phyloP scores from a whole-genome alignment of 2,329 filamentous ascomycete genomes.

The Chrysoporthe austroafricana region DNA sequence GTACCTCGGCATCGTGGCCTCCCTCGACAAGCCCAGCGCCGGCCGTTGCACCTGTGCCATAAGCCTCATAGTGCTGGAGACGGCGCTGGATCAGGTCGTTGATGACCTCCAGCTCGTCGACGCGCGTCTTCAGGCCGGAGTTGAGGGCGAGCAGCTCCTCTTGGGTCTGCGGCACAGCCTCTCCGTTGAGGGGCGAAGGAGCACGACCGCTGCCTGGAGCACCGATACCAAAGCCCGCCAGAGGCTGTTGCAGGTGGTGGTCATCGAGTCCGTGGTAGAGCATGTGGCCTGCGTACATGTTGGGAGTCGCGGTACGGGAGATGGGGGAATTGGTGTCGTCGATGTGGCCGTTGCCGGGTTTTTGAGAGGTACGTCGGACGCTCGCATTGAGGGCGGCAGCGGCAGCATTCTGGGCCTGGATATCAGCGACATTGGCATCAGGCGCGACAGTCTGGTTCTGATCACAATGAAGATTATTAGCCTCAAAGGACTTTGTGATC shows the following conservation, averaged over 20 bases:
- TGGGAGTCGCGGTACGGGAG: slow-evolving; percentile 78
- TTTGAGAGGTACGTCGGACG: slow-evolving; percentile 67
- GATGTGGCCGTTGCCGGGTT: slow-evolving; percentile 71
- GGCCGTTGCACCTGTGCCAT: slow-evolving; percentile 58
- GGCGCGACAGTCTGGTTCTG: slow-evolving; percentile 45
- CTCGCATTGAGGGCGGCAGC: slow-evolving; percentile 53
- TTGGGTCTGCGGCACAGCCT: slow-evolving; percentile 75
- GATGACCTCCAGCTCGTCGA: slow-evolving; percentile 94
- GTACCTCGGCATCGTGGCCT: slow-evolving; percentile 62
- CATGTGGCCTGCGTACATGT: slow-evolving; percentile 74
- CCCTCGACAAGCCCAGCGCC: slow-evolving; percentile 37
- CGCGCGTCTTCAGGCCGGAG: slow-evolving; percentile 88
- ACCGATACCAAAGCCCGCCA: slow-evolving; percentile 56
- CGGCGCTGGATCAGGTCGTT: slow-evolving; percentile 79
- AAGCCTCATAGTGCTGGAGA: slow-evolving; percentile 71
- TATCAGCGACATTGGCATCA: slow-evolving; percentile 65
- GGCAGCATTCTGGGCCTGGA: slow-evolving; percentile 49
- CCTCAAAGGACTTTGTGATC: slow-evolving; percentile 20
- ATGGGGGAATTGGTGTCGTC: slow-evolving; percentile 79
- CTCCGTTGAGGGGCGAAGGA: slow-evolving; percentile 55
- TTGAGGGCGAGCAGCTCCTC: slow-evolving; percentile 81
- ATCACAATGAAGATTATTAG: slow-evolving; percentile 22
- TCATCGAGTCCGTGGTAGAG: slow-evolving; percentile 80
- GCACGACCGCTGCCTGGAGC: slow-evolving; percentile 51
- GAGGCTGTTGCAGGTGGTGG: slow-evolving; percentile 65